Evolutionary conservation across 129 eudicot genomes (phyloP), one percentile per base, ranked within the genome.

Genomic region (Flaveria robusta): DNA sequence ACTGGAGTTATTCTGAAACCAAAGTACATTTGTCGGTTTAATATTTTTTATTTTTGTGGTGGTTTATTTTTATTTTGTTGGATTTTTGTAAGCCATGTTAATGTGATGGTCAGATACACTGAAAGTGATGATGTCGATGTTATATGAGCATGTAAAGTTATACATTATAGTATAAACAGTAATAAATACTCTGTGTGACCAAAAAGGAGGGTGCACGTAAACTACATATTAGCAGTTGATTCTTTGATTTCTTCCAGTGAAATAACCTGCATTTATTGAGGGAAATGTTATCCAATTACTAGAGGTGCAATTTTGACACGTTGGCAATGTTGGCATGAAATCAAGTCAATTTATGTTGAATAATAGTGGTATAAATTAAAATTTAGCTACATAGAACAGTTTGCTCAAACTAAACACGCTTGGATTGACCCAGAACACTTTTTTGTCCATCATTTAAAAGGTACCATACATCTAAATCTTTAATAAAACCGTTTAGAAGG

Each of bases 181-280:
- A 62, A 62, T 26, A 43, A 27, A 15, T 62, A 62, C 18, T 27
- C 5, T 1, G 68, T 62, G 43, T 62, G n/a, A 15, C 22, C 76
- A 42, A 31, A 82, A 58, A 52, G n/a, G 69, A 10, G n/a, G 14
- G 52, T 54, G 52, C 77, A 65, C 66, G n/a, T 26, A 59, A 59
- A 8, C 83, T 83, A 92, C 91, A 92, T 92, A 66, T 88, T 87
- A 42, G 90, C 86, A 22, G 97, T 92, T 56, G 82, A 81, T 83
- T 92, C 97, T 81, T 68, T 80, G 56, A 92, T 92, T 85, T 92
- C 97, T 12, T 89, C 97, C 81, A 77, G 54, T 45, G 91, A 27
- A 47, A 92, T 89, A 39, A 70, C 70, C 97, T 92, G 96, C 91
- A 81, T 37, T 59, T 62, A 62, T 62, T 5, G 2, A 62, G 1